Base-by-base conservation (phyloP, 2,329 filamentous ascomycete genomes). In the Helicocarpus griseus region DNA sequence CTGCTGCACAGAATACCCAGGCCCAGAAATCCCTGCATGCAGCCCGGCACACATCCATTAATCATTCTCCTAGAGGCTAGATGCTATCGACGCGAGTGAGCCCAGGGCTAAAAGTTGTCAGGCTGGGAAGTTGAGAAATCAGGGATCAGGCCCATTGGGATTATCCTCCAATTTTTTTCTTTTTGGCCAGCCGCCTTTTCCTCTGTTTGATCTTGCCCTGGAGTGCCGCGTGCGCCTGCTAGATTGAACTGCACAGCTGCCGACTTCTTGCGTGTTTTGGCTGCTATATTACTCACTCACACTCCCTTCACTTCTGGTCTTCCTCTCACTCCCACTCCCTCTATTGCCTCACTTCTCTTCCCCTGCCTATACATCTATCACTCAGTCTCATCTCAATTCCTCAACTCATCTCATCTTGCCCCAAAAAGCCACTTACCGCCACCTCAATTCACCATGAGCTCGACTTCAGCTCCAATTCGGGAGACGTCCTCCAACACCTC, bases 391-490 rank as follows among this genome's bases (percentile, higher is more conserved):
- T 14, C 11, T 38, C 26, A 36, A 49, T 31, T 31, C 21, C 31
- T 51, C 31, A 21, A 29, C 33, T 24, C 13, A 17, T 29, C 51
- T 47, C 39, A 17, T 19, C 21, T 29, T 36, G 22, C 28, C 24
- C 39, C 35, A 44, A 14, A 43, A 29, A 28, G 33, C 6, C 26
- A 28, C 13, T 26, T 28, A n/a, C n/a, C n/a, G n/a, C n/a, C n/a
- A n/a, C 36, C 24, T 21, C 22, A 41, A 19, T 40, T 24, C 50
- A 61, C 45, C 48, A 71, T 71, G 69, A 69, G 62, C 52, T 65
- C 68, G 14, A 63, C 69, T 22, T 63, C 67, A 31, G 56, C 68
- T 19, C 63, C 63, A 47, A 58, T 68, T 38, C 64, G 66, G 43
- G 58, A 59, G 22, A 61, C 63, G 33, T 52, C 65, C 43, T 54